Conservation (phyloP, 768 basidiomycete species). For the Leccinum boreale region DNA sequence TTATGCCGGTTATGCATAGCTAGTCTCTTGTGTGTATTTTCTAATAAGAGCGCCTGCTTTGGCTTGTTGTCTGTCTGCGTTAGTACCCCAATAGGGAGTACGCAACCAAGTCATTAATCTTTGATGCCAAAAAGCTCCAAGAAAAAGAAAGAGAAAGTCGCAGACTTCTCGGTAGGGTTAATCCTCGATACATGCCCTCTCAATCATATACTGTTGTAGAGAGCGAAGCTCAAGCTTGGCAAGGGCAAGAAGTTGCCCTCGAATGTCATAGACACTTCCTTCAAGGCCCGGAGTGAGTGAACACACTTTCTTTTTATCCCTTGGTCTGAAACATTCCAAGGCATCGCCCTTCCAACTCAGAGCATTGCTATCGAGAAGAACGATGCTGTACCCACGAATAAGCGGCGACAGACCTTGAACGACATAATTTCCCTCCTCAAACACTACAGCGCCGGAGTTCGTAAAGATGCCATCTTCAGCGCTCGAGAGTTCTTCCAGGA, state of each 20-base stretch:
- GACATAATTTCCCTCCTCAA: conserved; percentile 77
- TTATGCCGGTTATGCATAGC: neutral
- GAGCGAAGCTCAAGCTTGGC: conserved; percentile 94
- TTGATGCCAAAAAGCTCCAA: conserved; percentile 83
- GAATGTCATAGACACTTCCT: conserved; percentile 94
- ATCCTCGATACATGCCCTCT: neutral
- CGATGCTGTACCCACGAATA: conserved; percentile 63
- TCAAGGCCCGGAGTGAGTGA: conserved; percentile 85
- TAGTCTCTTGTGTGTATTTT: neutral
- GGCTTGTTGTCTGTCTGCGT: neutral
- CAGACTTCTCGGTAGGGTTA: conserved; percentile 73
- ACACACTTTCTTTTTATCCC: neutral
- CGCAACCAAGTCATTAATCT: neutral
- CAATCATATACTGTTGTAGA: conserved; percentile 44
- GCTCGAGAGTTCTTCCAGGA: conserved; percentile 67
- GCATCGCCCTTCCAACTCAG: conserved; percentile 87
- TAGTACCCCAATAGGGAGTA: conserved; percentile 11
- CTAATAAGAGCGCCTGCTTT: neutral
- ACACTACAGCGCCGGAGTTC: conserved; percentile 76
- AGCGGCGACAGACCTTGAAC: conserved; percentile 66
- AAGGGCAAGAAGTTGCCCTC: conserved; percentile 81
- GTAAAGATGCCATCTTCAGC: conserved; percentile 76
- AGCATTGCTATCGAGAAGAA: conserved; percentile 63
- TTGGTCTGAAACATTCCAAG: conserved; percentile 39
- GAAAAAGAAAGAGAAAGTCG: conserved; percentile 82